Conservation (phyloP, 2,329 filamentous ascomycete species). For the Neoascochyta sp. region DNA sequence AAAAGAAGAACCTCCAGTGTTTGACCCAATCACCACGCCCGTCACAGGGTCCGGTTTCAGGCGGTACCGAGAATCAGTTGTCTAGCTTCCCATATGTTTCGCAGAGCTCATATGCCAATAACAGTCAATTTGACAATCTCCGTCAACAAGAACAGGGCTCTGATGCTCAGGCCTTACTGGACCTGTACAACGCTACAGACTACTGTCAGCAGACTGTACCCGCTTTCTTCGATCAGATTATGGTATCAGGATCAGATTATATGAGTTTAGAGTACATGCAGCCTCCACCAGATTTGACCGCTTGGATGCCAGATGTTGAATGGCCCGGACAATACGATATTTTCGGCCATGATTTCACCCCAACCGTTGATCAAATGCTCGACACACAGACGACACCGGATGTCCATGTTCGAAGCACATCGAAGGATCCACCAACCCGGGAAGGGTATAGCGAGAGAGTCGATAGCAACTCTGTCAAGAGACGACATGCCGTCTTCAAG, state of each 20-base stretch:
- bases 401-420: neutral
- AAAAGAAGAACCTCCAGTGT: constrained; percentile 10
- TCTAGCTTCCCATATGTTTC: neutral
- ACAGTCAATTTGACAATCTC: neutral
- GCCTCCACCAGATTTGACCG: constrained; percentile 12
- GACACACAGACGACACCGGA: constrained; percentile 5
- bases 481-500: constrained; percentile 14
- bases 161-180: constrained; percentile 10
- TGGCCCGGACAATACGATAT: constrained; percentile 15
- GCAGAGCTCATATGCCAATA: neutral
- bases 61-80: neutral
- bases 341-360: constrained; percentile 15
- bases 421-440: neutral
- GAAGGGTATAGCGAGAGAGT: constrained; percentile 1
- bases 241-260: constrained; percentile 18
- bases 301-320: constrained; percentile 19
- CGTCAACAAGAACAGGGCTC: constrained; percentile 1
- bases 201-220: constrained; percentile 5
- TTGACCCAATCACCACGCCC: constrained; percentile 3
- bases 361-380: constrained; percentile 13
- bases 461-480: constrained; percentile 6
- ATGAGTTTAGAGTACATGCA: constrained; percentile 11
- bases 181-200: constrained; percentile 6
- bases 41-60: neutral
- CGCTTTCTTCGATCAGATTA: constrained; percentile 18